Percentiles rank a stretch among this genome's conserved stretches.
These are phyloP conservation scores for Paraurostyla sp. DNA, from an alignment of 73 alveolate species.

Conservation along the genomic window DNA sequence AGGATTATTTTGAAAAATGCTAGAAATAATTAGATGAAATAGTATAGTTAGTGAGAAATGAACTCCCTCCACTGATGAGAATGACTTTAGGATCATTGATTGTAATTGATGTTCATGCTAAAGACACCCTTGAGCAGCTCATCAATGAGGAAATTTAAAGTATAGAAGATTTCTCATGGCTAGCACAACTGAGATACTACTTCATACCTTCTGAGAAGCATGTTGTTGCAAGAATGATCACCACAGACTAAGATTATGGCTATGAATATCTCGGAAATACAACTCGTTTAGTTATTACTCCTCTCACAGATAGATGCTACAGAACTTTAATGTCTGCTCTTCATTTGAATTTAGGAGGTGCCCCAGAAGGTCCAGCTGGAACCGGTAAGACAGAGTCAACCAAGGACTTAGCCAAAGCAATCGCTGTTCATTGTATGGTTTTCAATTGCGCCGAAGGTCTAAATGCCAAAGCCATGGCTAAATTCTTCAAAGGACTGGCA, in stretches of 20 bases:
- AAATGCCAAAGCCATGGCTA: constrained; percentile 97
- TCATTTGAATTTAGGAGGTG: constrained; percentile 90
- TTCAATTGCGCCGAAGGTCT: constrained; percentile 97
- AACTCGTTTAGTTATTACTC: constrained; percentile 92
- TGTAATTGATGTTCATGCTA: constrained; percentile 88
- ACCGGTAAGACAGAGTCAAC: constrained; percentile 99
- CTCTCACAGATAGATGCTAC: constrained; percentile 94
- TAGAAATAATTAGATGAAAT: constrained; percentile 76
- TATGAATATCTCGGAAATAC: constrained; percentile 97
- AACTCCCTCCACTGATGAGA: constrained; percentile 67
- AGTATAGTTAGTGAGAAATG: constrained; percentile 78
- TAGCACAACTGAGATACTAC: constrained; percentile 83
- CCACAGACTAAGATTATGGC: constrained; percentile 89
- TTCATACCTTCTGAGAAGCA: constrained; percentile 24
- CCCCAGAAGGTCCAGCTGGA: constrained; percentile 98
- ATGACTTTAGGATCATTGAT: constrained; percentile 83
- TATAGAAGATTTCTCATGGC: constrained; percentile 84
- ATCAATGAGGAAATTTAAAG: constrained; percentile 66
- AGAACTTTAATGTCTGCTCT: constrained; percentile 91
- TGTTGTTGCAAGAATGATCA: constrained; percentile 38
- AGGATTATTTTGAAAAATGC: constrained; percentile 76
- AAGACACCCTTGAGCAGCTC: constrained; percentile 78
- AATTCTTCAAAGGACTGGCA: constrained; percentile 97
- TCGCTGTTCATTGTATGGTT: constrained; percentile 96
- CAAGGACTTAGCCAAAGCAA: constrained; percentile 96